These are phyloP conservation scores for Fusarium chuoi DNA, from an alignment of 2,329 filamentous ascomycete genomes.

Conservation along the genomic window DNA sequence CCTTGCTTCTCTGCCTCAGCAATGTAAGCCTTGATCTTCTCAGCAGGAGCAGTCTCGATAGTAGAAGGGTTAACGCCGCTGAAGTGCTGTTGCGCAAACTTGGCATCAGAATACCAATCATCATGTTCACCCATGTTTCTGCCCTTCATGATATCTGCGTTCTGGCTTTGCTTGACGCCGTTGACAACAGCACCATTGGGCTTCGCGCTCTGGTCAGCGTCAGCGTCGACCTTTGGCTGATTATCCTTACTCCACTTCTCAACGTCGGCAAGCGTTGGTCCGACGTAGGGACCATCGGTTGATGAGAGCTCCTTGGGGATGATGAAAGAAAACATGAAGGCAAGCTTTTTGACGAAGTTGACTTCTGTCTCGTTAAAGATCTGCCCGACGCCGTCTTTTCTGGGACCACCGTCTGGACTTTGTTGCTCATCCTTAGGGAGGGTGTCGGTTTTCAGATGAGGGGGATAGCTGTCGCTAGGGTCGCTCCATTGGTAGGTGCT, in stretches of 20 bases:
- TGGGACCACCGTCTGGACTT: rapidly evolving
- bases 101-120: slow-evolving; percentile 33
- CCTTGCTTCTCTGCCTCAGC: slow-evolving; percentile 23
- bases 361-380: slow-evolving; percentile 20
- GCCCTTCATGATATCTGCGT: slow-evolving; percentile 26
- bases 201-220: neutral
- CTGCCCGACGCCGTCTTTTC: neutral
- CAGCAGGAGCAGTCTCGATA: neutral
- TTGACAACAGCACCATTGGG: neutral
- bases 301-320: slow-evolving; percentile 5
- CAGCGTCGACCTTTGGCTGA: neutral
- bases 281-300: neutral
- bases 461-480: slow-evolving; percentile 8
- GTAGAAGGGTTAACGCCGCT: slow-evolving; percentile 26
- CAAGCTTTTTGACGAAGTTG: neutral
- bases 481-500: slow-evolving; percentile 21
- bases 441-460: slow-evolving; percentile 1
- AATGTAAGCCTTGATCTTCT: slow-evolving; percentile 15
- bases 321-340: neutral
- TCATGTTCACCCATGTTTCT: slow-evolving; percentile 18
- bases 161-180: neutral
- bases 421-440: neutral
- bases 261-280: slow-evolving; percentile 16
- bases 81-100: slow-evolving; percentile 24
- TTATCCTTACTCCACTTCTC: slow-evolving; percentile 11